Evolutionary conservation across 768 basidiomycete genomes (phyloP), one percentile per base, ranked within the genome.

Genomic region (Naematelia aurantialba): DNA sequence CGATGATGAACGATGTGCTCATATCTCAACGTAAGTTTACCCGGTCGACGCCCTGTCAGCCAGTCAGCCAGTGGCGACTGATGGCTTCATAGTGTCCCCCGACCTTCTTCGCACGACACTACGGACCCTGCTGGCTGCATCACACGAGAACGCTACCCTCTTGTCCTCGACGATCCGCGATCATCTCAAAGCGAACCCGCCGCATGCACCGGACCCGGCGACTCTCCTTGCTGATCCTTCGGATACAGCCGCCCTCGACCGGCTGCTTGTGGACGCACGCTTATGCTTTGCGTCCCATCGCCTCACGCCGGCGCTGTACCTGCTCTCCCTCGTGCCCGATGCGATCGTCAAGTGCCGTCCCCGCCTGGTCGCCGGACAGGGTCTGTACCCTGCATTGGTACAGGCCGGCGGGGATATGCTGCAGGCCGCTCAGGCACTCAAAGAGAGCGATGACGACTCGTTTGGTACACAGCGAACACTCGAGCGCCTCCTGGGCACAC

Each of bases 1-100:
- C 24, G n/a, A 54, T 54, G 52, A 54, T 54, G 52, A 54, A 30
- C 24, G 52, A 54, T 54, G 52, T 54, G 5, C 34, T 54, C 13
- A 54, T 54, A 4, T 30, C 52, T 5, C 52, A 54, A 25, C 26
- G 52, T 54, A 21, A 30, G 52, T 54, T 19, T 5, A 11, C 34
- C 34, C 34, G 17, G 8, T 39, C 17, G 8, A 8, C 34, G 8
- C 17, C 8, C 17, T 39, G 34, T 27, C 13, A 12, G 17, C 24
- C 10, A 10, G 13, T 10, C 5, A 10, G 17, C 50, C 17, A 29
- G 17, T 24, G 12, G 31, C 34, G 34, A 39, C 34, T 39, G 17
- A 39, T 17, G 17, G 8, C 34, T 17, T 39, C 31, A 5, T n/a
- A 54, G 52, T 54, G 11, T 24, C 52, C 17, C 31, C 52, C 5